These are phyloP conservation scores for Casuarina glauca DNA, from an alignment of 306 rosid genomes.

Conservation along the genomic window DNA sequence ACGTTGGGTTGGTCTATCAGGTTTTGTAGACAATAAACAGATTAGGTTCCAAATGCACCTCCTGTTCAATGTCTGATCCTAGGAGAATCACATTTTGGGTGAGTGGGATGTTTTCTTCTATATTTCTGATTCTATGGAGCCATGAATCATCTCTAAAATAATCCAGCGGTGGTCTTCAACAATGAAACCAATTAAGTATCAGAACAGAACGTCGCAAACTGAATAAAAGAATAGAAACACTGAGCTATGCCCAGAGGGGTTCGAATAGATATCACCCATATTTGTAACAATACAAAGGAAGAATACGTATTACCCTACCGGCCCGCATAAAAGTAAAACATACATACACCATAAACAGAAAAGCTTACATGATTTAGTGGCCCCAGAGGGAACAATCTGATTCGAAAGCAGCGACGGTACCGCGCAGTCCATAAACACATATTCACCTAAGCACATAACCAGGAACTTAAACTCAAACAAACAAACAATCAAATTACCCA, in stretches of 20 bases:
- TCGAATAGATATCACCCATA: too few relatives aligned
- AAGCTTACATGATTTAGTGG: conserved; percentile 77
- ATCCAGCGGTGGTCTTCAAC: not conserved
- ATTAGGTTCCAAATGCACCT: conserved; percentile 10
- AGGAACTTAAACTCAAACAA: conserved; percentile 11
- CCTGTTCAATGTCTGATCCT: not conserved
- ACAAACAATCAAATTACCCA: conserved; percentile 8
- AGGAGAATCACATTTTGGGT: conserved; percentile 3
- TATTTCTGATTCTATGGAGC: conserved; percentile 6
- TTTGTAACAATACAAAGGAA: too few relatives aligned
- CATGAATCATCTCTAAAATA: not conserved
- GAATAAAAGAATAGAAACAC: not conserved
- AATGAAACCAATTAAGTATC: not conserved
- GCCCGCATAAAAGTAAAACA: conserved; percentile 5
- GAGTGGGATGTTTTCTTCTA: not conserved
- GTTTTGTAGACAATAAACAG: not conserved
- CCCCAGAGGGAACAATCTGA: conserved; percentile 71
- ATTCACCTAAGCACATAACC: conserved; percentile 58
- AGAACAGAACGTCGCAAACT: not conserved
- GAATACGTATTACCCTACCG: not conserved
- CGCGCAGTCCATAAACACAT: conserved; percentile 67
- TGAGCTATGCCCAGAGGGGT: not conserved
- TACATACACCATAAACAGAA: not conserved
- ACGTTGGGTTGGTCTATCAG: not conserved
- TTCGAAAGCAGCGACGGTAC: conserved; percentile 64